phyloP scores from a whole-genome alignment of 257 asterid genomes.

The Nicotiana otophora region DNA sequence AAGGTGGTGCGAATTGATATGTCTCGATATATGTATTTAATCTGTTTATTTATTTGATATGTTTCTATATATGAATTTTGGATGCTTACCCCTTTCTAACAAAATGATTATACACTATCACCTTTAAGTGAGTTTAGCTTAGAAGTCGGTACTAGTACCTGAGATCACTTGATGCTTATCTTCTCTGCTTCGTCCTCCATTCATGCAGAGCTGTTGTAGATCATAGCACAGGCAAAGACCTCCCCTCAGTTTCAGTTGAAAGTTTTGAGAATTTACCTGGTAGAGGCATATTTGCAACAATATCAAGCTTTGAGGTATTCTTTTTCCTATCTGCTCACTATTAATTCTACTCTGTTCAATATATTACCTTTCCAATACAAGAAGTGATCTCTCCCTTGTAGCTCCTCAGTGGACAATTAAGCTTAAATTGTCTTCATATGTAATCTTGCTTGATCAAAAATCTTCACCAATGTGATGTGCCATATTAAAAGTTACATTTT shows the following conservation, averaged over 20 bases:
- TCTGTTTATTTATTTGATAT: background rate
- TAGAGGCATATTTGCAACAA: constrained; percentile 82
- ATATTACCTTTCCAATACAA: background rate
- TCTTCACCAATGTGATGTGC: background rate
- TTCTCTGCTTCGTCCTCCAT: constrained; percentile 9
- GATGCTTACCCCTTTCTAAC: background rate
- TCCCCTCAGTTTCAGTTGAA: constrained; percentile 86
- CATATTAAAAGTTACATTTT: background rate
- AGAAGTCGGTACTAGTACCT: background rate
- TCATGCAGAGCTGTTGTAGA: constrained; percentile 89
- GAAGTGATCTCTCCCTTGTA: background rate
- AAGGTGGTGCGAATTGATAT: constrained; percentile 41
- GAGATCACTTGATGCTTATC: background rate
- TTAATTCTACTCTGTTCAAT: background rate
- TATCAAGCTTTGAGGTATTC: constrained; percentile 77
- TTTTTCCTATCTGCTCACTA: background rate
- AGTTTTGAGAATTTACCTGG: constrained; percentile 94
- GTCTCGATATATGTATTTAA: background rate
- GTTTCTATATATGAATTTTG: background rate
- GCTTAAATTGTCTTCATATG: background rate
- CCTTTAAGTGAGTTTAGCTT: background rate
- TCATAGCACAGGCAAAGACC: constrained; percentile 90
- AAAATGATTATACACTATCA: background rate
- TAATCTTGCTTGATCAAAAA: background rate
- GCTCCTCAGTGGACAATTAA: background rate